These are phyloP conservation scores for Mucor plumbeus DNA, from an alignment of 371 early-diverging fungal genomes.

Conservation along the genomic window DNA sequence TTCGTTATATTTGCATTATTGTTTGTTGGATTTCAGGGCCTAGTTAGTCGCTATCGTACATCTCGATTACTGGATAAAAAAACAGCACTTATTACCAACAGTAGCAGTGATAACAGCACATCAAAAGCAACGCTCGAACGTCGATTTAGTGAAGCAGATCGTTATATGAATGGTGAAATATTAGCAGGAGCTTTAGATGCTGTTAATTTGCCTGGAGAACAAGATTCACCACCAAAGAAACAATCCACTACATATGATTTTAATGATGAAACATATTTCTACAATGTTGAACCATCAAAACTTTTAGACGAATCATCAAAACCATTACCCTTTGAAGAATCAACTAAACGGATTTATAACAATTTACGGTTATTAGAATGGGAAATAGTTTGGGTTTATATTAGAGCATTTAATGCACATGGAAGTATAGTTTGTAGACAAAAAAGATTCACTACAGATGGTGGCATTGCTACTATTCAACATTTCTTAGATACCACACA, in stretches of 20 bases:
- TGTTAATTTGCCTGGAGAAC: constrained; percentile 21
- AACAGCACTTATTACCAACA: not conserved
- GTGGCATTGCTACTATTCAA: constrained; percentile 46
- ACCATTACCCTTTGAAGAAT: constrained; percentile 15
- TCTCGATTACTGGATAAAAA: constrained; percentile 18
- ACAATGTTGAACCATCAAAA: constrained; percentile 16
- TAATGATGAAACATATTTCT: not conserved
- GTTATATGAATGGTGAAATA: constrained; percentile 14
- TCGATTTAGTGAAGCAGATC: constrained; percentile 4
- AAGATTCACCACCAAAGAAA: not conserved
- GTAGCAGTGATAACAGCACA: too few species aligned
- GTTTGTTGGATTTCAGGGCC: constrained; percentile 36
- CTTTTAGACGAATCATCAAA: constrained; percentile 9
- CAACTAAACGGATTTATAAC: constrained; percentile 27
- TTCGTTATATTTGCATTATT: constrained; percentile 15
- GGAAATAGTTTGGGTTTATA: constrained; percentile 54
- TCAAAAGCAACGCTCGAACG: not conserved
- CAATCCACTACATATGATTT: not conserved
- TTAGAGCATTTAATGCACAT: constrained; percentile 57
- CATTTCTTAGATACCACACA: constrained; percentile 50
- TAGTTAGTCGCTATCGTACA: constrained; percentile 36
- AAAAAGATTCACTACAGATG: constrained; percentile 31
- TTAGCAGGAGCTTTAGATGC: constrained; percentile 25
- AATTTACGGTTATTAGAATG: constrained; percentile 53
- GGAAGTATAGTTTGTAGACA: constrained; percentile 63